Percentiles rank a stretch among this genome's conserved stretches.
These are phyloP conservation scores for Saccharum hybrid DNA, from an alignment of 202 grass and related monocot species.

Conservation along the genomic window DNA sequence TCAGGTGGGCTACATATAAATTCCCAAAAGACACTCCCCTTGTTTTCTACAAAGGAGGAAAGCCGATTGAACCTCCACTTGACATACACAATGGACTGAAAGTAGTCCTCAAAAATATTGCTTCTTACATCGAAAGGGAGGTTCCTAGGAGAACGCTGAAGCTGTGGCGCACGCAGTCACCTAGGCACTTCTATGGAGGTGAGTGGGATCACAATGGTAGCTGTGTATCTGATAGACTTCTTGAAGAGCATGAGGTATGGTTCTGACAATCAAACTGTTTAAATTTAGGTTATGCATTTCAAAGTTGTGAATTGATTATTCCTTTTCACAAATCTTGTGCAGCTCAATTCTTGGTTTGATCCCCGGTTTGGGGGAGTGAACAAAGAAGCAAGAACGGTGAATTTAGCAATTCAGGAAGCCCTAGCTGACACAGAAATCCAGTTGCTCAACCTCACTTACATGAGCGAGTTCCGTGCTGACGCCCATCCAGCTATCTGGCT, in stretches of 20 bases:
- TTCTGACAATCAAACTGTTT: slow-evolving; percentile 7
- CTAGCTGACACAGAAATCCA: slow-evolving; percentile 56
- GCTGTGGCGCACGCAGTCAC: slow-evolving; percentile 85
- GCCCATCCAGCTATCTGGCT: slow-evolving; percentile 95
- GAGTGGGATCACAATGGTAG: slow-evolving; percentile 95
- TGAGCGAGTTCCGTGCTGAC: slow-evolving; percentile 90
- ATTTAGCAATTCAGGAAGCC: slow-evolving; percentile 60
- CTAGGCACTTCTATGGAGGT: slow-evolving; percentile 84
- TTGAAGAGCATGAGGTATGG: slow-evolving; percentile 73
- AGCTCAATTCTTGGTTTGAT: slow-evolving; percentile 89
- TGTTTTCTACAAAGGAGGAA: slow-evolving; percentile 82
- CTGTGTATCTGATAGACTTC: slow-evolving; percentile 64
- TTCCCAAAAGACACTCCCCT: slow-evolving; percentile 82
- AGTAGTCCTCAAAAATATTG: slow-evolving; percentile 73
- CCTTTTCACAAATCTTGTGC: slow-evolving; percentile 19
- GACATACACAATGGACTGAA: slow-evolving; percentile 69
- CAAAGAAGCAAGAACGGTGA: slow-evolving; percentile 71
- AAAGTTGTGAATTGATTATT: background rate
- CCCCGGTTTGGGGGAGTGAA: slow-evolving; percentile 67
- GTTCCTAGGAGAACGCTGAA: slow-evolving; percentile 76
- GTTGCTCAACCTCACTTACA: slow-evolving; percentile 81
- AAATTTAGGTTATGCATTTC: background rate
- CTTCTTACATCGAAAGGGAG: slow-evolving; percentile 82
- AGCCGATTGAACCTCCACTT: slow-evolving; percentile 74
- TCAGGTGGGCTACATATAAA: slow-evolving; percentile 91